Conservation (phyloP, 1,284 basidiomycete species). For the Phylloboletellus chloephorus region DNA sequence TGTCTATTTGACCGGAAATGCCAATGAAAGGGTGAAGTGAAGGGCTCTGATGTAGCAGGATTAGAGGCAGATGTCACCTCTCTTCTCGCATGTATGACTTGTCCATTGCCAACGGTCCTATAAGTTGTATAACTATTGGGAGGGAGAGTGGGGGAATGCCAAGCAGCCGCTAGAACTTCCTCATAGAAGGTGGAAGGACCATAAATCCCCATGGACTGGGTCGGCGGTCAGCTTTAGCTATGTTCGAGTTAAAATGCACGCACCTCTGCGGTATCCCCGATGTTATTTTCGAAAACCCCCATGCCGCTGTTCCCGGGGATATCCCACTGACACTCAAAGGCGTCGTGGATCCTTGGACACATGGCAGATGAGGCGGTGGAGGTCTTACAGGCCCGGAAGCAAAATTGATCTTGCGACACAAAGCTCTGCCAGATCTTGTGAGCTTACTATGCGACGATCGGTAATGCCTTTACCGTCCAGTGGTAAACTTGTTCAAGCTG, state of each 20-base stretch:
- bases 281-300: constrained; percentile 57
- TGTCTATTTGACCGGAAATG: not conserved
- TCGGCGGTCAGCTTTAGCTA: not conserved
- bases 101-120: constrained; percentile 41
- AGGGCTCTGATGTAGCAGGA: constrained; percentile 10
- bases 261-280: constrained; percentile 48
- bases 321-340: constrained; percentile 56
- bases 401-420: constrained; percentile 57
- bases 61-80: constrained; percentile 12
- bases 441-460: constrained; percentile 11
- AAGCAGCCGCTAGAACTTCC: constrained; percentile 54
- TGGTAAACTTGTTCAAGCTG: constrained; percentile 52
- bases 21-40: constrained; percentile 7
- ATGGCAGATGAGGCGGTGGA: constrained; percentile 51
- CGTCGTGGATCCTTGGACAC: constrained; percentile 67
- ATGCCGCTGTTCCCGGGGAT: constrained; percentile 60
- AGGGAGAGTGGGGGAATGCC: constrained; percentile 52
- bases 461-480: constrained; percentile 51
- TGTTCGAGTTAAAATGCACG: constrained; percentile 6
- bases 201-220: constrained; percentile 67
- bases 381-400: constrained; percentile 68
- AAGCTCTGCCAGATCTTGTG: constrained; percentile 42
- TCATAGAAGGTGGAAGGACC: constrained; percentile 62
- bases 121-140: constrained; percentile 48
- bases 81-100: constrained; percentile 29